phyloP scores from a whole-genome alignment of 1,284 basidiomycete species.

The Rhodotorula sp. region DNA sequence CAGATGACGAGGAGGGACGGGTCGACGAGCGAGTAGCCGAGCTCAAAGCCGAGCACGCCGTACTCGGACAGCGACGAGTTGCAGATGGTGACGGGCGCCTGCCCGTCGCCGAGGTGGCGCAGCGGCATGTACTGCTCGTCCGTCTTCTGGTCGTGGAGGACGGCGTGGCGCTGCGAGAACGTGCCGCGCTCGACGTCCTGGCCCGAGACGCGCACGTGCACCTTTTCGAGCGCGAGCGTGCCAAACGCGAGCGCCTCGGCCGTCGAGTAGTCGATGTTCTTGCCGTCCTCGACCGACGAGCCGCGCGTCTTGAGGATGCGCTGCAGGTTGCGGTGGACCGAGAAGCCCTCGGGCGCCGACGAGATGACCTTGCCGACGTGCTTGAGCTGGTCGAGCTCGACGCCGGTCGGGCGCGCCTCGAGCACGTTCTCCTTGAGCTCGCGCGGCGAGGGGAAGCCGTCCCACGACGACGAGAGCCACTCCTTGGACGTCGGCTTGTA shows the following conservation, averaged over 20 bases:
- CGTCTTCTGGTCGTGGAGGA: constrained; percentile 93
- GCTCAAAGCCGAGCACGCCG: constrained; percentile 93
- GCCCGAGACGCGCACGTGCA: constrained; percentile 92
- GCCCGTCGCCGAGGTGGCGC: constrained; percentile 80
- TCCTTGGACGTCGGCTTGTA: constrained; percentile 91
- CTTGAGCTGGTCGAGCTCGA: constrained; percentile 74
- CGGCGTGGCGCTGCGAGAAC: constrained; percentile 98
- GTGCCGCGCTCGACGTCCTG: constrained; percentile 99
- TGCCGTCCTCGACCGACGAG: constrained; percentile 86
- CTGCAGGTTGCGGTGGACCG: constrained; percentile 87
- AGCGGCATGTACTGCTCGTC: constrained; percentile 88
- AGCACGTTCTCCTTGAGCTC: constrained; percentile 90
- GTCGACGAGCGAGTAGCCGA: constrained; percentile 97
- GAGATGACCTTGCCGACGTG: constrained; percentile 85
- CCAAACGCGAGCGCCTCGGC: constrained; percentile 98
- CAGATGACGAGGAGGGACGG: constrained; percentile 93
- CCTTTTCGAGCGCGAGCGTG: constrained; percentile 85
- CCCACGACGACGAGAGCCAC: constrained; percentile 98
- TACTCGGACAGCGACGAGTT: constrained; percentile 98
- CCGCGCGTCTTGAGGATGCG: constrained; percentile 86
- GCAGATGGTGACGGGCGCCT: constrained; percentile 90
- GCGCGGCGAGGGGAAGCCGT: constrained; percentile 96
- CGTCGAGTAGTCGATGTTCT: constrained; percentile 97
- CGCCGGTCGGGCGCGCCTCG: constrained; percentile 83
- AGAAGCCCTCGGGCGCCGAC: constrained; percentile 80